phyloP scores from a whole-genome alignment of 371 early-diverging fungal species.

The Rhizopus delemar region DNA sequence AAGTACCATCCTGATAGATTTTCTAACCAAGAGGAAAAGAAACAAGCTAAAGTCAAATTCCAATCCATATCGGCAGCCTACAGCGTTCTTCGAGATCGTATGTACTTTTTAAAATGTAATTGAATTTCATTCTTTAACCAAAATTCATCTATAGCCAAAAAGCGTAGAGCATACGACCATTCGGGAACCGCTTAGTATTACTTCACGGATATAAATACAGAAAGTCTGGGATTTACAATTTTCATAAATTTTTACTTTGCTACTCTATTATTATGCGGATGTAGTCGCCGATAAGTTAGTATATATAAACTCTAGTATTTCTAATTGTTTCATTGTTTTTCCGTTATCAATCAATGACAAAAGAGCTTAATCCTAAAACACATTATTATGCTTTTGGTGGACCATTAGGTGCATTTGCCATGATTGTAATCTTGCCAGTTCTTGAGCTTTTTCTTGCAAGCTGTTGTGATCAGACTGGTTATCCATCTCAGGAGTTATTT shows the following conservation, averaged over 20 bases:
- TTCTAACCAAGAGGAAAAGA: conserved; percentile 53
- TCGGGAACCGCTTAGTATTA: conserved; percentile 23
- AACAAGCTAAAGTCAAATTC: conserved; percentile 54
- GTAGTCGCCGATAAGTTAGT: background rate
- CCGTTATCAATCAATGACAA: background rate
- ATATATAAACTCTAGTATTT: background rate
- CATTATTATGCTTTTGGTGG: conserved; percentile 79
- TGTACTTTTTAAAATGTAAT: background rate
- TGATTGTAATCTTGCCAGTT: conserved; percentile 63
- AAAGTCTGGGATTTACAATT: background rate
- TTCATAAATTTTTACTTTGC: background rate
- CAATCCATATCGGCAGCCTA: conserved; percentile 62
- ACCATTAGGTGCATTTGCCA: conserved; percentile 68
- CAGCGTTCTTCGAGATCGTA: conserved; percentile 60
- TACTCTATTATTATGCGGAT: background rate
- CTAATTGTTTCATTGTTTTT: conserved; percentile 1
- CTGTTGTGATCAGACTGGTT: conserved; percentile 43
- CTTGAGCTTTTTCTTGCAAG: conserved; percentile 53
- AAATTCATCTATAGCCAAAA: conserved; percentile 24
- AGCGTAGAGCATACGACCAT: conserved; percentile 32
- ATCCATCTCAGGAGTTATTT: conserved; percentile 38
- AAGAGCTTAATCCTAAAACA: conserved; percentile 56
- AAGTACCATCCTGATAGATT: conserved; percentile 61
- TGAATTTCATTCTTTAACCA: background rate
- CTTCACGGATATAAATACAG: background rate